Percentiles rank a stretch among this genome's conserved stretches.
phyloP scores from a whole-genome alignment of 2,329 filamentous ascomycete species.

The Akanthomyces lecanii region DNA sequence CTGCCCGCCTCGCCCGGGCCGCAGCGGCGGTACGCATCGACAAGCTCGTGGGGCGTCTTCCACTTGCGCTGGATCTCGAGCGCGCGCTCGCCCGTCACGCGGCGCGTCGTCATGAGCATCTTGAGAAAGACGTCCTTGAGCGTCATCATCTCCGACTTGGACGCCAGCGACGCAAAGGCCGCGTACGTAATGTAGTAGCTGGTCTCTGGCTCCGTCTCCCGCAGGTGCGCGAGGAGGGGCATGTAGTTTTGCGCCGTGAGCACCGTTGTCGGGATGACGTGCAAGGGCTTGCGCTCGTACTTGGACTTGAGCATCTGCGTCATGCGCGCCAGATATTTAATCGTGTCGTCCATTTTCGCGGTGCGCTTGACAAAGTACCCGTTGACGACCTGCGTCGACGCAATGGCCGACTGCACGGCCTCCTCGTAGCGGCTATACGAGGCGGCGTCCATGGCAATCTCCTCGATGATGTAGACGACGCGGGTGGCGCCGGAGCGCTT shows the following conservation, averaged over 20 bases:
- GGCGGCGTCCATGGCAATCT: constrained; percentile 58
- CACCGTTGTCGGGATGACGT: constrained; percentile 62
- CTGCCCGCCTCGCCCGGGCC: constrained; percentile 44
- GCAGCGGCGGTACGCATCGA: constrained; percentile 63
- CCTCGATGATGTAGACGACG: constrained; percentile 74
- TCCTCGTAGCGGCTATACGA: constrained; percentile 57
- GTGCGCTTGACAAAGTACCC: constrained; percentile 77
- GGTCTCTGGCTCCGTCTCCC: constrained; percentile 43
- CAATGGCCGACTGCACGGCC: constrained; percentile 67
- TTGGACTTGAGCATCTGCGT: constrained; percentile 62
- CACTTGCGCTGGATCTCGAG: constrained; percentile 75
- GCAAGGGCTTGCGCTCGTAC: constrained; percentile 56
- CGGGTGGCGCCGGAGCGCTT: constrained; percentile 68
- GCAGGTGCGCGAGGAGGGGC: constrained; percentile 56
- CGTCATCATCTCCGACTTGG: constrained; percentile 71
- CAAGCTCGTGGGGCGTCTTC: constrained; percentile 67
- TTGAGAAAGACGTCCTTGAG: constrained; percentile 73
- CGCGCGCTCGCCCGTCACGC: constrained; percentile 72
- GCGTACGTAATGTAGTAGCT: constrained; percentile 64
- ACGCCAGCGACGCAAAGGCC: constrained; percentile 67
- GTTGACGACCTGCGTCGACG: constrained; percentile 72
- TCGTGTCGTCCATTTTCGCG: constrained; percentile 70
- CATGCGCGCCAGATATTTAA: constrained; percentile 69
- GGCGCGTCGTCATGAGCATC: constrained; percentile 79
- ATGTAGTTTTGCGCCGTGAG: constrained; percentile 63